Conservation (phyloP, 75 land plant genomes). For the Cupressus sempervirens region DNA sequence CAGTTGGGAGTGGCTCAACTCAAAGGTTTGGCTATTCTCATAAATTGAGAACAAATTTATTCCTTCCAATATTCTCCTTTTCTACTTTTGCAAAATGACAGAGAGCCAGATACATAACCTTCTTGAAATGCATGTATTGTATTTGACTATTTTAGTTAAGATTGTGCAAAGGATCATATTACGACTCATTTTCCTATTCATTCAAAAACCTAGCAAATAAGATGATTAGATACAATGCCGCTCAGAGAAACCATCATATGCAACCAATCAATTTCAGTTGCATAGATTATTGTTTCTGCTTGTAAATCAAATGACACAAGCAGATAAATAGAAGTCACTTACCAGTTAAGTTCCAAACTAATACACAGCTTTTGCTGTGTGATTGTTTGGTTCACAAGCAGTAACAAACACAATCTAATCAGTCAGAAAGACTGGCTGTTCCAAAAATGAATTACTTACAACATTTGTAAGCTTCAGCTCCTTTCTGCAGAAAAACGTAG, state of each 20-base stretch:
- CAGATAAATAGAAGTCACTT: neutral
- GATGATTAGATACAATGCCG: neutral
- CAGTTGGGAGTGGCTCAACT: no score
- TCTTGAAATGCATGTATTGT: no score
- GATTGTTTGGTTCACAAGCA: neutral
- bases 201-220: neutral
- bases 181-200: neutral
- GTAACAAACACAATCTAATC: neutral
- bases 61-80: no score
- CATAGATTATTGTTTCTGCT: conserved; percentile 3
- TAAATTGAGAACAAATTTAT: no score
- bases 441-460: conserved; percentile 11
- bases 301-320: neutral
- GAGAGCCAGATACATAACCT: no score
- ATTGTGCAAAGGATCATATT: no score
- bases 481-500: conserved; percentile 6
- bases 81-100: no score
- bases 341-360: neutral
- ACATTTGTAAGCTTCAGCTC: conserved; percentile 3
- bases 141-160: no score
- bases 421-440: neutral
- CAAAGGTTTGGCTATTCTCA: no score
- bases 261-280: conserved; percentile 11
- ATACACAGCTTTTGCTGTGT: neutral
- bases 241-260: neutral